Evolutionary conservation across 805 yeast genomes (phyloP).

Genomic region (Cyberlindnera xylosilytica): DNA sequence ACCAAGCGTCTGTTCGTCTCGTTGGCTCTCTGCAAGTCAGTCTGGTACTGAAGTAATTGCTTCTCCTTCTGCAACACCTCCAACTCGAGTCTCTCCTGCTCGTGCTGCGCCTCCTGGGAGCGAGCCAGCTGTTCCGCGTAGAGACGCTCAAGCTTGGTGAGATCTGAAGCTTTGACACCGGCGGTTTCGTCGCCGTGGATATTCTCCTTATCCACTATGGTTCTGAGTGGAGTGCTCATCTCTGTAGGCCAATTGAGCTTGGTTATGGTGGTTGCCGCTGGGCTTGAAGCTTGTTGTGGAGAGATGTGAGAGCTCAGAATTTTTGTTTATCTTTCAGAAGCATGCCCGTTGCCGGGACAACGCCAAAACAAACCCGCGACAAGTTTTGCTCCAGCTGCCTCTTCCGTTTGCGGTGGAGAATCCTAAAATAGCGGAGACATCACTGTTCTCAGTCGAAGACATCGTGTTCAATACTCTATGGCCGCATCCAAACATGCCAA

Average conservation of each 20-base stretch:
- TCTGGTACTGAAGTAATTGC: constrained; percentile 13
- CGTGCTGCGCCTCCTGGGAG: constrained; percentile 30
- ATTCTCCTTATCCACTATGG: constrained; percentile 2
- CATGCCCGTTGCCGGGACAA: no score
- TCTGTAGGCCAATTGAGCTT: not conserved
- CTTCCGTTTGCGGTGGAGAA: no score
- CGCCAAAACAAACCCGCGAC: no score
- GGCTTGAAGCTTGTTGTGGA: not conserved
- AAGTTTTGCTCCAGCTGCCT: no score
- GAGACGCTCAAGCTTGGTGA: constrained; percentile 17
- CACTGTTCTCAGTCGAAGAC: no score
- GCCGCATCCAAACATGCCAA: not conserved
- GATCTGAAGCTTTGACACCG: not conserved
- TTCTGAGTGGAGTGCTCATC: not conserved
- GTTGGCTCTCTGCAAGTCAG: constrained; percentile 5
- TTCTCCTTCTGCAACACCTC: constrained; percentile 31
- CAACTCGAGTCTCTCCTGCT: constrained; percentile 33
- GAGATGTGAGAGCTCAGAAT: no score
- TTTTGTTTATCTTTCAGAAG: no score
- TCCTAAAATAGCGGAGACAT: no score
- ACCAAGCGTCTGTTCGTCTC: constrained; percentile 15
- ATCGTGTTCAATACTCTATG: no score
- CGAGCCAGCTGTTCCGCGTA: constrained; percentile 23
- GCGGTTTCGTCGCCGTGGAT: not conserved
- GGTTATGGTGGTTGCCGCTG: not conserved